These are phyloP conservation scores for Lentinula raphanica DNA, from an alignment of 768 basidiomycete species.

Conservation along the genomic window DNA sequence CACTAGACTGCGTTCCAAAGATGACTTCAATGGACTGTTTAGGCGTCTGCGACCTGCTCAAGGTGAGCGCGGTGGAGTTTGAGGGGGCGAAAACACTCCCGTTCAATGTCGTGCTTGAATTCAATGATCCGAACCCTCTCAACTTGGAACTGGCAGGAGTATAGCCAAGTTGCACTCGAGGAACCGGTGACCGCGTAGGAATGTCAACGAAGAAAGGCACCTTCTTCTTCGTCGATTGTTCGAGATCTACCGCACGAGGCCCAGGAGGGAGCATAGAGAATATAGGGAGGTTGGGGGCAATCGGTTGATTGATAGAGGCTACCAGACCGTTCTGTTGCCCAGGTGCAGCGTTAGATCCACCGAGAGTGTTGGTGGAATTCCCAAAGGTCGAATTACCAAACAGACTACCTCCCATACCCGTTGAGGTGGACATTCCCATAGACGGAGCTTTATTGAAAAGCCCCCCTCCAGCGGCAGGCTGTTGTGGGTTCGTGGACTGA, in stretches of 20 bases:
- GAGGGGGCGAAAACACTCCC: conserved; percentile 35
- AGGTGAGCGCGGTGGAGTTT: conserved; percentile 49
- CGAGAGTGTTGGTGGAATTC: conserved; percentile 27
- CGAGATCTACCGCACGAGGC: conserved; percentile 56
- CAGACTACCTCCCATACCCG: conserved; percentile 32
- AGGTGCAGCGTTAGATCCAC: conserved; percentile 35
- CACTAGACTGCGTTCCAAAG: conserved; percentile 40
- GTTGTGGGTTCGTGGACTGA: conserved; percentile 36
- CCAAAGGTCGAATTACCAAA: conserved; percentile 34
- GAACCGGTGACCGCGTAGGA: conserved; percentile 65
- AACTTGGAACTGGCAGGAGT: conserved; percentile 64
- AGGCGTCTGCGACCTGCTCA: conserved; percentile 44
- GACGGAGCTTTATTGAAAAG: conserved; percentile 50
- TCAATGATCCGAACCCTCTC: conserved; percentile 60
- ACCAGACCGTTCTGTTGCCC: conserved; percentile 59
- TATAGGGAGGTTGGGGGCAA: conserved; percentile 65
- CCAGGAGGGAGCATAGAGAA: conserved; percentile 73
- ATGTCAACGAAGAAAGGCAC: conserved; percentile 72
- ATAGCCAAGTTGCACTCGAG: conserved; percentile 61
- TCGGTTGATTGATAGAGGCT: conserved; percentile 86
- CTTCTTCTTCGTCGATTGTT: conserved; percentile 68
- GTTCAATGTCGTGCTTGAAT: conserved; percentile 31
- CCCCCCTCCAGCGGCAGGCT: conserved; percentile 39
- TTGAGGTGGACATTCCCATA: conserved; percentile 39
- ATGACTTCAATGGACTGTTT: conserved; percentile 22